A percentile compares a stretch with the other conserved stretches of the same genome.
Conservation (phyloP, 163 green algal genomes). For the Chlorella variabilis region DNA sequence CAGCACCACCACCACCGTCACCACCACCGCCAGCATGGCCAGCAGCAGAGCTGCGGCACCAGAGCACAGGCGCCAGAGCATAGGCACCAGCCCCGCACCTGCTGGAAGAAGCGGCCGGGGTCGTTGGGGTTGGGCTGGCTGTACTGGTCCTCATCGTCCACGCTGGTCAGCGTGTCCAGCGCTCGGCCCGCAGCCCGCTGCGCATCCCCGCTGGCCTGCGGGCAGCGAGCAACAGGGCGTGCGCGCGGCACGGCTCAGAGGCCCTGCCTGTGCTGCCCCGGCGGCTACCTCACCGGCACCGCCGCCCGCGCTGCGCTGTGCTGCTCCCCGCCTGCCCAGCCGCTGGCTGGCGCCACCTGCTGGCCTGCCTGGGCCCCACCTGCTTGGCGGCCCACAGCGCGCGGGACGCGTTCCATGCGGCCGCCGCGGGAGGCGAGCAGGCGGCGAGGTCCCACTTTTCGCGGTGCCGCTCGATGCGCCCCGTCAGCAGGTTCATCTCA, state of each 20-base stretch:
- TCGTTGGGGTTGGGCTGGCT: constrained; percentile 59
- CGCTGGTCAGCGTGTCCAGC: constrained; percentile 48
- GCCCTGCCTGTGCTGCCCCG: too few relatives aligned
- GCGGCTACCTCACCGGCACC: too few relatives aligned
- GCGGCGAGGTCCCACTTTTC: constrained; percentile 65
- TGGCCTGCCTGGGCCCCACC: too few relatives aligned
- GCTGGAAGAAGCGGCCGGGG: constrained; percentile 73
- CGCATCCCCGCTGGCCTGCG: constrained; percentile 34
- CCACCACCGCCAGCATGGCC: background rate
- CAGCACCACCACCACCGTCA: background rate
- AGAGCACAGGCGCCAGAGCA: too few relatives aligned
- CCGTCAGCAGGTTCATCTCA: constrained; percentile 81
- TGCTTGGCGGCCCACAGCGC: constrained; percentile 53
- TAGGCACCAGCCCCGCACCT: too few relatives aligned
- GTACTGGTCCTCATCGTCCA: constrained; percentile 35
- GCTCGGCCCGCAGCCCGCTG: constrained; percentile 32
- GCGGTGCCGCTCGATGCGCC: constrained; percentile 63
- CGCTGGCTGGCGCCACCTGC: too few relatives aligned
- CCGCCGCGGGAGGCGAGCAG: constrained; percentile 50
- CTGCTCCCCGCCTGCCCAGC: too few relatives aligned
- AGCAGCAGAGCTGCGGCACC: background rate
- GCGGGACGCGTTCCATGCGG: constrained; percentile 44
- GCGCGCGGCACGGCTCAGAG: too few relatives aligned
- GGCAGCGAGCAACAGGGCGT: background rate
- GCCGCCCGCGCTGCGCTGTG: too few relatives aligned